A percentile compares a stretch with the other conserved stretches of the same genome.
Conservation (phyloP, 1,284 basidiomycete species). For the Schizophyllum amplum region DNA sequence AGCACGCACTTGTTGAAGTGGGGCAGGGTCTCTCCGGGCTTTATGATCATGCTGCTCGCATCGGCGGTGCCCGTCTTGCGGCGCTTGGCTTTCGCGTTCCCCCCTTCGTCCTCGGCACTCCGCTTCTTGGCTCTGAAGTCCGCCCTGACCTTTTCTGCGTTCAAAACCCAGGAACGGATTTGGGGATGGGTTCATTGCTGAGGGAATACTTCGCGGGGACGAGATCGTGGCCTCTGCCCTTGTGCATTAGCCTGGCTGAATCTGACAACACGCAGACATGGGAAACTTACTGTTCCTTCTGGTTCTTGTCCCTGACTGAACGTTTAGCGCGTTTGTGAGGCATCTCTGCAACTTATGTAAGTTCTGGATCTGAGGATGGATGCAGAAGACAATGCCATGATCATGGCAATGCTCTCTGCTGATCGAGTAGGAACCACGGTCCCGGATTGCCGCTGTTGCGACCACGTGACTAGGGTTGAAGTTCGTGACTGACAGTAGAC, state of each 20-base stretch:
- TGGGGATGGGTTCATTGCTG: slow-evolving; percentile 54
- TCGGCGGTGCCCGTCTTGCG: slow-evolving; percentile 13
- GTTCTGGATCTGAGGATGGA: too few relatives aligned
- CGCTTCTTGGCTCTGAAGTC: slow-evolving; percentile 35
- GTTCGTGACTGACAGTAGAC: too few relatives aligned
- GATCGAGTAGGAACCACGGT: too few relatives aligned
- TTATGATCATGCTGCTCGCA: slow-evolving; percentile 35
- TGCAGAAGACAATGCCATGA: too few relatives aligned
- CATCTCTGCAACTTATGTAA: slow-evolving; percentile 28
- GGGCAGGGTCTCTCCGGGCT: slow-evolving; percentile 59
- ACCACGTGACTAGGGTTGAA: too few relatives aligned
- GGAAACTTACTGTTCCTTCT: slow-evolving; percentile 32
- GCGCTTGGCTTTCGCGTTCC: slow-evolving; percentile 17
- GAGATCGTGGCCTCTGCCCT: slow-evolving; percentile 40
- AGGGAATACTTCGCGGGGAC: slow-evolving; percentile 34
- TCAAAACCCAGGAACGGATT: slow-evolving; percentile 55
- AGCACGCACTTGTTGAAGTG: slow-evolving; percentile 63
- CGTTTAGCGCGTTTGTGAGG: slow-evolving; percentile 59
- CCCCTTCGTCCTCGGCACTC: slow-evolving; percentile 17
- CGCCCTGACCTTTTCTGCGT: slow-evolving; percentile 49
- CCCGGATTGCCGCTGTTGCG: too few relatives aligned
- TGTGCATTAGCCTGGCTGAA: slow-evolving; percentile 1
- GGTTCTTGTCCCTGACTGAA: slow-evolving; percentile 33
- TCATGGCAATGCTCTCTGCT: too few relatives aligned
- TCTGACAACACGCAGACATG: too few relatives aligned